These are phyloP conservation scores for Trichoderma oligosporum DNA, from an alignment of 2,329 filamentous ascomycete genomes.

Conservation along the genomic window DNA sequence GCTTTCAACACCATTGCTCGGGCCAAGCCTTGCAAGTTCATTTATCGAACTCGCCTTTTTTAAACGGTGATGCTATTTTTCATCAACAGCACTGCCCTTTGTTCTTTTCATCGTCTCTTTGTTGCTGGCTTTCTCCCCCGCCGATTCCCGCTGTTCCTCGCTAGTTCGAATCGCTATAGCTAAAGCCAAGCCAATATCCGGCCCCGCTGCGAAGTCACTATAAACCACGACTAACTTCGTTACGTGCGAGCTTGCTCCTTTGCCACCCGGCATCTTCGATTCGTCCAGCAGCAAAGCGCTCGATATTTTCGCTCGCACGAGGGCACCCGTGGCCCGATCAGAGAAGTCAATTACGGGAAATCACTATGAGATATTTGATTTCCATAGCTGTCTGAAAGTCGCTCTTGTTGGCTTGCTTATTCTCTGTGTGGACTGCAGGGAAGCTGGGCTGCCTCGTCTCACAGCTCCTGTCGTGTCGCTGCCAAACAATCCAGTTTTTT, in stretches of 20 bases:
- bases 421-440: constrained; percentile 2
- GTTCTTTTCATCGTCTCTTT: background rate
- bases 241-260: constrained; percentile 9
- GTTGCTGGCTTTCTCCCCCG: background rate
- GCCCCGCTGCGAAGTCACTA: background rate
- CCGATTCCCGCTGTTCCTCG: background rate
- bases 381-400: constrained; percentile 6
- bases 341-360: constrained; percentile 3
- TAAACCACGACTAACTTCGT: too few species aligned
- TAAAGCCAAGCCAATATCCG: constrained; percentile 6
- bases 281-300: constrained; percentile 3
- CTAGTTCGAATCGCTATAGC: background rate
- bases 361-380: constrained; percentile 7
- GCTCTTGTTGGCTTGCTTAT: background rate
- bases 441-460: constrained; percentile 5
- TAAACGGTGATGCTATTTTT: too few species aligned
- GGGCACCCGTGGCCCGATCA: constrained; percentile 1
- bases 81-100: background rate
- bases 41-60: background rate
- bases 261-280: constrained; percentile 15
- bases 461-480: background rate
- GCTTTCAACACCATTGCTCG: constrained; percentile 5
- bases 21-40: too few species aligned
- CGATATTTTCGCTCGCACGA: background rate
- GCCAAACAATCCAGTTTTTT: background rate